A percentile compares a stretch with the other conserved stretches of the same genome.
phyloP scores from a whole-genome alignment of 495 filamentous ascomycete genomes.

The Annulohypoxylon bovei region DNA sequence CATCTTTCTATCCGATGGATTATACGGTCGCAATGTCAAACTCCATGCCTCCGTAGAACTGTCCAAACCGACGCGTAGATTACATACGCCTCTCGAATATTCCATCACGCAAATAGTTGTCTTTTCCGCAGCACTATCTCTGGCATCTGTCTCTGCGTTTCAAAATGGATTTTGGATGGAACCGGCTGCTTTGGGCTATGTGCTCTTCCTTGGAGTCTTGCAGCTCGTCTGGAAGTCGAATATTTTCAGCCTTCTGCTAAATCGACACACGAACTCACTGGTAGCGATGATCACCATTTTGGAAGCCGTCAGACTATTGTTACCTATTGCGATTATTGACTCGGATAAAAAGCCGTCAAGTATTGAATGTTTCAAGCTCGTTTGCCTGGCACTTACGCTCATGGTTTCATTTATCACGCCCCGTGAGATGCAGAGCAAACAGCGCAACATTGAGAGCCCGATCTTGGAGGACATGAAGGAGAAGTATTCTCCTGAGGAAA shows the following conservation, averaged over 20 bases:
- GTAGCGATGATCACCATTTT: background rate
- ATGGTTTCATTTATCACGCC: slow-evolving; percentile 19
- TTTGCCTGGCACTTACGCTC: slow-evolving; percentile 9
- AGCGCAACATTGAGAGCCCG: slow-evolving; percentile 6
- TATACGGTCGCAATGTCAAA: slow-evolving; percentile 6
- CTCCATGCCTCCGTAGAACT: background rate
- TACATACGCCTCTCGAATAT: slow-evolving; percentile 13
- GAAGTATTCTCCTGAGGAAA: slow-evolving; percentile 65
- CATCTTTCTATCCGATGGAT: background rate
- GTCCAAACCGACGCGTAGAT: background rate
- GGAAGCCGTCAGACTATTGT: slow-evolving; percentile 16
- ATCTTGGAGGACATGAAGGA: background rate
- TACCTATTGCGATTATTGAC: slow-evolving; percentile 22
- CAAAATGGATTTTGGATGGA: slow-evolving; percentile 26
- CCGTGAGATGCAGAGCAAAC: slow-evolving; percentile 8
- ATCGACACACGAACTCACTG: slow-evolving; percentile 13
- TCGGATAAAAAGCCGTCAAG: slow-evolving; percentile 4
- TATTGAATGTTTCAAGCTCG: slow-evolving; percentile 19
- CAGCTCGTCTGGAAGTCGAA: slow-evolving; percentile 17
- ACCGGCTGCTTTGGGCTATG: slow-evolving; percentile 13
- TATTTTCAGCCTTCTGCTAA: background rate
- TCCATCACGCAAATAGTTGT: slow-evolving; percentile 10
- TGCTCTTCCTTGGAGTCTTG: slow-evolving; percentile 14
- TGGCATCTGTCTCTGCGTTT: background rate
- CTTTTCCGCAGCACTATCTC: slow-evolving; percentile 19